These are phyloP conservation scores for Lepiota venenata DNA, from an alignment of 768 basidiomycete genomes.

Conservation along the genomic window DNA sequence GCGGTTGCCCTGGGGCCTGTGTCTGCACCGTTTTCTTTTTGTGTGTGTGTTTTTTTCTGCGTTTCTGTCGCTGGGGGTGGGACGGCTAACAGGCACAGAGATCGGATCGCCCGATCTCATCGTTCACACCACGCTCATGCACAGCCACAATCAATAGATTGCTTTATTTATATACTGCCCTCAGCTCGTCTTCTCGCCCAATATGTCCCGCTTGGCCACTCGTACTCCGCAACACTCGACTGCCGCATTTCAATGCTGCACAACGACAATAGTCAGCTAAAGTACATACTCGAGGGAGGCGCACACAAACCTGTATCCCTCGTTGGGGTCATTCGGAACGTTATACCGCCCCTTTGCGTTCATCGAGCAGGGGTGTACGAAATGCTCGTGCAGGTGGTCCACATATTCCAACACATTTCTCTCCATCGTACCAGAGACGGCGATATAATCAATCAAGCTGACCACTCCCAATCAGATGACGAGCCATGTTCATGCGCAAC, in stretches of 20 bases:
- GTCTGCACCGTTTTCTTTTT: no score
- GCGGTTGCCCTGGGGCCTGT: neutral
- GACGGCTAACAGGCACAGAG: neutral
- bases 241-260: slow-evolving; percentile 85
- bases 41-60: neutral
- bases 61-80: no score
- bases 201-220: slow-evolving; percentile 85
- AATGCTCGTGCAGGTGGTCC: slow-evolving; percentile 94
- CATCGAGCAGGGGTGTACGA: slow-evolving; percentile 84
- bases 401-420: slow-evolving; percentile 91
- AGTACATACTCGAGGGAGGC: no score
- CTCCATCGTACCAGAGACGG: slow-evolving; percentile 88
- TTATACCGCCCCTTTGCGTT: slow-evolving; percentile 85
- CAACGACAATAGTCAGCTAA: no score
- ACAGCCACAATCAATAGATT: slow-evolving; percentile 11
- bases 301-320: slow-evolving; percentile 81
- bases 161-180: slow-evolving; percentile 10
- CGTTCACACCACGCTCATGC: slow-evolving; percentile 1
- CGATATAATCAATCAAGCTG: slow-evolving; percentile 91
- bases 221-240: slow-evolving; percentile 75
- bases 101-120: slow-evolving; percentile 8
- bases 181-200: slow-evolving; percentile 46
- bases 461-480: no score
- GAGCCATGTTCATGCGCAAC: no score
- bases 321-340: slow-evolving; percentile 69